phyloP scores from a whole-genome alignment of 805 yeast species.

The Saccharomyces paradoxus region DNA sequence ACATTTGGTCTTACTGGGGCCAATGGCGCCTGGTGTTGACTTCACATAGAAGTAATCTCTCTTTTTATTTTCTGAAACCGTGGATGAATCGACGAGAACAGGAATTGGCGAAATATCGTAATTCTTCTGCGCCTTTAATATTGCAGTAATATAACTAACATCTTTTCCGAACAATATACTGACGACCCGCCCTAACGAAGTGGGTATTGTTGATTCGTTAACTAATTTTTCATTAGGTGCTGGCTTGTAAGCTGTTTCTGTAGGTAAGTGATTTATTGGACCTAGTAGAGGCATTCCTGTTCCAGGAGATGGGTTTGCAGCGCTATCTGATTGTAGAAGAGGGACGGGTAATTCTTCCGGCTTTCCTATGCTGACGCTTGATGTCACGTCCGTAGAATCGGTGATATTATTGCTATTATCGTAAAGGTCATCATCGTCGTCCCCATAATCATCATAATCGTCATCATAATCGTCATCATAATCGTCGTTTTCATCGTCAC shows the following conservation, averaged over 20 bases:
- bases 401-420: background rate
- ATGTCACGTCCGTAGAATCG: constrained; percentile 20
- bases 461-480: constrained; percentile 19
- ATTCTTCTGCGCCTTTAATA: constrained; percentile 56
- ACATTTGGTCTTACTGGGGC: constrained; percentile 71
- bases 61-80: constrained; percentile 10
- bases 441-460: constrained; percentile 13
- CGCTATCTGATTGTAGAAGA: background rate
- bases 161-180: constrained; percentile 57
- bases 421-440: constrained; percentile 9
- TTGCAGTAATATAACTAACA: constrained; percentile 34
- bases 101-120: constrained; percentile 47
- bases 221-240: constrained; percentile 47
- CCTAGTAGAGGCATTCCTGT: constrained; percentile 17
- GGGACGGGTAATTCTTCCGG: constrained; percentile 13
- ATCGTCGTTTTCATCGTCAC: constrained; percentile 29
- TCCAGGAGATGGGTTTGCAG: background rate
- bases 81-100: constrained; percentile 25
- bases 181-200: constrained; percentile 59
- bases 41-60: constrained; percentile 53
- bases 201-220: constrained; percentile 43
- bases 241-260: constrained; percentile 37
- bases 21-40: constrained; percentile 60
- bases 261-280: constrained; percentile 43
- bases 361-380: constrained; percentile 31